Evolutionary conservation across 208 protist species (phyloP).

Genomic region (Trichomonas vaginalis): DNA sequence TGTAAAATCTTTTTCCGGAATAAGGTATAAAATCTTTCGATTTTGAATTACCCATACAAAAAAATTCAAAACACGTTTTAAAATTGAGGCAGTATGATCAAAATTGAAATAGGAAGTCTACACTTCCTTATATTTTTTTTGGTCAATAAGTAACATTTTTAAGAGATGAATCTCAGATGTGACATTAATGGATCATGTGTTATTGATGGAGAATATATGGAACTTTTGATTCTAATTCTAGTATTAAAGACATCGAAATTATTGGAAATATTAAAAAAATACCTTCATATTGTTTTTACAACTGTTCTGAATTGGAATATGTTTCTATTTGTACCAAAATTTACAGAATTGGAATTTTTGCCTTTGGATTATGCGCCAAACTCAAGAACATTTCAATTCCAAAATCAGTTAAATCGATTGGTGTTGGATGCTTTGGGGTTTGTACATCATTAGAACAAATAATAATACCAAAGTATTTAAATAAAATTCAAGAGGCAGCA

Average conservation of each 20-base stretch:
- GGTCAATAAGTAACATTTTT: too few relatives aligned
- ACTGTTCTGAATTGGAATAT: neutral
- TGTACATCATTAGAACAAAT: neutral
- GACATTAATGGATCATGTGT: too few relatives aligned
- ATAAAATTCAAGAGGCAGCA: neutral
- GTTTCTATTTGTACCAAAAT: neutral
- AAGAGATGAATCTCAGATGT: too few relatives aligned
- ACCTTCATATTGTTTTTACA: neutral
- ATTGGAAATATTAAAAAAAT: neutral
- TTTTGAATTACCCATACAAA: too few relatives aligned
- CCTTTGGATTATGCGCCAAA: neutral
- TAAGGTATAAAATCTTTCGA: too few relatives aligned
- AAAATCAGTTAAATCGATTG: neutral
- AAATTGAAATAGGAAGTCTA: too few relatives aligned
- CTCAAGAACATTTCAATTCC: neutral
- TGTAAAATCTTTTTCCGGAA: too few relatives aligned
- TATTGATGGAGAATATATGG: too few relatives aligned
- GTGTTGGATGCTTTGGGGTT: neutral
- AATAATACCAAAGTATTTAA: neutral
- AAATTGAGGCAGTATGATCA: too few relatives aligned
- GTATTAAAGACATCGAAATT: neutral
- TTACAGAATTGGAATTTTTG: neutral
- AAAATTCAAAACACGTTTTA: too few relatives aligned
- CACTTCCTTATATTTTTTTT: too few relatives aligned
- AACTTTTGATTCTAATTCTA: too few relatives aligned